A percentile compares a stretch with the other conserved stretches of the same genome.
These are phyloP conservation scores for Pseudonitzschia multistriata DNA, from an alignment of 108 stramenopile genomes.

Conservation along the genomic window DNA sequence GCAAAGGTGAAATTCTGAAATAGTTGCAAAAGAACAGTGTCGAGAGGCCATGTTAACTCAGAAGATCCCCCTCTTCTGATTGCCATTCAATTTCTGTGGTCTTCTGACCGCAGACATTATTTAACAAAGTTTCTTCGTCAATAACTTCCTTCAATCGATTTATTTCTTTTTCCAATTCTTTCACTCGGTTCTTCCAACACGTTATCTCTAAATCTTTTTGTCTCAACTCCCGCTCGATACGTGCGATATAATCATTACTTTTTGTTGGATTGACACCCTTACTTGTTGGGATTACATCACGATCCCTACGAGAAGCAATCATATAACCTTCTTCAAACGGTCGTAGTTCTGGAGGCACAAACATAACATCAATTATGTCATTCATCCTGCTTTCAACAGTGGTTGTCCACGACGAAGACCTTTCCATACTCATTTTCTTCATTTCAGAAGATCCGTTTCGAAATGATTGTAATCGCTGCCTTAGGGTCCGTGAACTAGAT, in stretches of 20 bases:
- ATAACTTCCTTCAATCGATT: slow-evolving; percentile 16
- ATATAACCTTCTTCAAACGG: neutral
- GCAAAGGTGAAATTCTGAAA: neutral
- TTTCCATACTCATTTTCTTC: slow-evolving; percentile 29
- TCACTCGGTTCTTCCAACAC: slow-evolving; percentile 19
- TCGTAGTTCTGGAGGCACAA: slow-evolving; percentile 8
- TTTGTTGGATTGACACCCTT: neutral
- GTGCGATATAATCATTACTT: slow-evolving; percentile 16
- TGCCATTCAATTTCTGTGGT: neutral
- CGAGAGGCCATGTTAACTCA: neutral
- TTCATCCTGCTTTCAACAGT: slow-evolving; percentile 18
- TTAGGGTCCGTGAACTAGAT: slow-evolving; percentile 1
- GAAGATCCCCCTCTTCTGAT: neutral
- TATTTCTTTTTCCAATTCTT: slow-evolving; percentile 25
- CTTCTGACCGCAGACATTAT: neutral
- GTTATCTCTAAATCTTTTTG: slow-evolving; percentile 28
- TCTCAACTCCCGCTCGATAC: slow-evolving; percentile 28
- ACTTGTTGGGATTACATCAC: slow-evolving; percentile 6
- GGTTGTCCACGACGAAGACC: neutral
- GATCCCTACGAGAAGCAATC: neutral
- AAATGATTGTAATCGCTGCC: slow-evolving; percentile 10
- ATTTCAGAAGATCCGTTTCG: slow-evolving; percentile 15
- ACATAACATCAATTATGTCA: slow-evolving; percentile 14
- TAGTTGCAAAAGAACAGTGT: neutral
- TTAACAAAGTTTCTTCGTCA: neutral